These are phyloP conservation scores for Nakazawaea wickerhamii DNA, from an alignment of 805 yeast genomes.

Conservation along the genomic window DNA sequence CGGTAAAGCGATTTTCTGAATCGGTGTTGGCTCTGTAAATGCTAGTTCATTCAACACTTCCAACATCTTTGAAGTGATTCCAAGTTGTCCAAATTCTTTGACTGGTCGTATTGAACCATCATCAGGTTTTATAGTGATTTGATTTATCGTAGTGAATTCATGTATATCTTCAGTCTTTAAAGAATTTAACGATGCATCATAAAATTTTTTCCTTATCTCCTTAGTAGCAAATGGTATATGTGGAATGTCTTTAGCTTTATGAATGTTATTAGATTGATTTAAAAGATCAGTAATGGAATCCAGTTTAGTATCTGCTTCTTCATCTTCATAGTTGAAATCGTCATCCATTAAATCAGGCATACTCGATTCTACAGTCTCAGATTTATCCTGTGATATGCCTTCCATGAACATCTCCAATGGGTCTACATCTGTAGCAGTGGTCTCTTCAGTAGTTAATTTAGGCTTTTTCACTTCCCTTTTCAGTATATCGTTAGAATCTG, in stretches of 20 bases:
- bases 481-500: constrained; percentile 1
- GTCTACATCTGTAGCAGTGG: constrained; percentile 28
- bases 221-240: constrained; percentile 40
- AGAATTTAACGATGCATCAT: constrained; percentile 49
- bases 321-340: constrained; percentile 24
- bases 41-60: constrained; percentile 44
- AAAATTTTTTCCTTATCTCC: constrained; percentile 58
- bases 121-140: constrained; percentile 60
- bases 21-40: constrained; percentile 71
- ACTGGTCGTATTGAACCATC: constrained; percentile 57
- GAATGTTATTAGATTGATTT: constrained; percentile 36
- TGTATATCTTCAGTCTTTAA: constrained; percentile 53
- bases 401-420: constrained; percentile 44
- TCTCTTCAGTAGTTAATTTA: background rate
- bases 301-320: constrained; percentile 22
- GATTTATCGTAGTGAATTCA: constrained; percentile 50
- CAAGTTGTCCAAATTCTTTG: constrained; percentile 73
- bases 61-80: constrained; percentile 58
- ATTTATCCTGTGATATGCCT: constrained; percentile 13
- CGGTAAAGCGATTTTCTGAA: constrained; percentile 89
- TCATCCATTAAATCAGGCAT: constrained; percentile 3
- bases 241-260: constrained; percentile 43
- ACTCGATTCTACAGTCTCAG: constrained; percentile 12
- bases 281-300: constrained; percentile 31
- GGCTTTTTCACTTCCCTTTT: constrained; percentile 13